Percentiles rank a stretch among this genome's conserved stretches.
phyloP scores from a whole-genome alignment of 2,329 filamentous ascomycete genomes.

The Leptodontidium sp. region DNA sequence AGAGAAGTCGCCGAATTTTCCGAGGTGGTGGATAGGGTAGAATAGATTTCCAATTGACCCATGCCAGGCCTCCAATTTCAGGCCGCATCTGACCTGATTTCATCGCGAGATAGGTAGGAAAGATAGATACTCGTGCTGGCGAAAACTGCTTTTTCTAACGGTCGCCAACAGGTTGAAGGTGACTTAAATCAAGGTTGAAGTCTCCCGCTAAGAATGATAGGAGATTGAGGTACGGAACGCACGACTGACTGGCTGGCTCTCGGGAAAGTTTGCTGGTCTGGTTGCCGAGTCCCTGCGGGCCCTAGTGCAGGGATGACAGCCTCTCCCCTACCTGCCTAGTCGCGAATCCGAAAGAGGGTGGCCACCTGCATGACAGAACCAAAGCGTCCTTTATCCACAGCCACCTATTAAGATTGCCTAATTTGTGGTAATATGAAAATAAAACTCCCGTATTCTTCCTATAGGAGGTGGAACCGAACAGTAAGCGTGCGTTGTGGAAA shows the following conservation, averaged over 20 bases:
- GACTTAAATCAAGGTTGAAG: neutral
- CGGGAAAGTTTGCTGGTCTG: neutral
- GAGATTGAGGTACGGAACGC: neutral
- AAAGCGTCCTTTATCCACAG: too few species aligned
- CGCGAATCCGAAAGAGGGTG: too few species aligned
- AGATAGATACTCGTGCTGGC: neutral
- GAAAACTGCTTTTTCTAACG: neutral
- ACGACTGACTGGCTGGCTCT: neutral
- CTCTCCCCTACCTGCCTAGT: too few species aligned
- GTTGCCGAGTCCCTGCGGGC: neutral
- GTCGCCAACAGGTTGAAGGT: neutral
- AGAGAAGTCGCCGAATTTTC: neutral
- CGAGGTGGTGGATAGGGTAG: neutral
- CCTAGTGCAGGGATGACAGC: neutral
- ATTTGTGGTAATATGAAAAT: too few species aligned
- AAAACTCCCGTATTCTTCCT: too few species aligned
- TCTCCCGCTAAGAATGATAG: neutral
- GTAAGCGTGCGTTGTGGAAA: too few species aligned
- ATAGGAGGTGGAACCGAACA: too few species aligned
- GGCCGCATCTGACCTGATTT: neutral
- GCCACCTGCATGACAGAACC: too few species aligned
- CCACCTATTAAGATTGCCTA: too few species aligned
- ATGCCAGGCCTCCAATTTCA: neutral
- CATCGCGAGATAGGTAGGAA: neutral
- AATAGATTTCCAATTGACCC: conserved; percentile 1